A percentile compares a stretch with the other conserved stretches of the same genome.
phyloP scores from a whole-genome alignment of 2,329 filamentous ascomycete species.

The Sarocladiaceae sp. region DNA sequence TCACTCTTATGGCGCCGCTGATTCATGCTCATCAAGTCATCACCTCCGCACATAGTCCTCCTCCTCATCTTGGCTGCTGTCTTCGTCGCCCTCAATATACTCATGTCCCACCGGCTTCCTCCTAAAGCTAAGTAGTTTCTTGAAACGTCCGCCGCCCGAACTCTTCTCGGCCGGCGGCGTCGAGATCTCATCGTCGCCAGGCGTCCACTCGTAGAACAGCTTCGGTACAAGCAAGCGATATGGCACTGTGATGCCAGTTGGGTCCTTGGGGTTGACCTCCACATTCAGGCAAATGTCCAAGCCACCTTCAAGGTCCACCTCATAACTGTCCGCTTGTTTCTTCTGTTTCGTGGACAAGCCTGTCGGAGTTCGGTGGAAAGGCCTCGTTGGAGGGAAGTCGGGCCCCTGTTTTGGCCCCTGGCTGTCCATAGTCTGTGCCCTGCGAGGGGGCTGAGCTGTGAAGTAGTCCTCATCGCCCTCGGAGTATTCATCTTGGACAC shows the following conservation, averaged over 20 bases:
- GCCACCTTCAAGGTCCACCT: slow-evolving; percentile 73
- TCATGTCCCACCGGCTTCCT: slow-evolving; percentile 22
- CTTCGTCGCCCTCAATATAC: neutral
- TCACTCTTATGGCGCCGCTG: too few relatives aligned
- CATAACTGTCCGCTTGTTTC: slow-evolving; percentile 44
- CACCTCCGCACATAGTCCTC: neutral
- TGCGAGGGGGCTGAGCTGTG: slow-evolving; percentile 31
- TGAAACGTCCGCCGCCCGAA: slow-evolving; percentile 28
- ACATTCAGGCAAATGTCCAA: slow-evolving; percentile 85
- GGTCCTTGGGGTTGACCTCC: slow-evolving; percentile 80
- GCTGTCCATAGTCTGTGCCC: slow-evolving; percentile 23
- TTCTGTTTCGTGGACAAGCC: slow-evolving; percentile 58
- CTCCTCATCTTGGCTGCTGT: slow-evolving; percentile 7
- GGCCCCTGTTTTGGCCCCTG: slow-evolving; percentile 3
- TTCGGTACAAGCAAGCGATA: slow-evolving; percentile 83
- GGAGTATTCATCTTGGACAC: slow-evolving; percentile 41
- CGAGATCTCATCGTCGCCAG: slow-evolving; percentile 29
- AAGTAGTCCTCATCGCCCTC: slow-evolving; percentile 54
- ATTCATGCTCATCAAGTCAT: too few relatives aligned
- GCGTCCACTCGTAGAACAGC: slow-evolving; percentile 54
- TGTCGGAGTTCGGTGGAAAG: slow-evolving; percentile 65
- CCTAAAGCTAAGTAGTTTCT: slow-evolving; percentile 39
- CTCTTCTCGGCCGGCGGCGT: slow-evolving; percentile 17
- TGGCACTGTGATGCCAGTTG: slow-evolving; percentile 78
- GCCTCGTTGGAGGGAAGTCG: slow-evolving; percentile 17